Evolutionary conservation across 257 asterid species (phyloP).

Genomic region (Coffea eugenioides): DNA sequence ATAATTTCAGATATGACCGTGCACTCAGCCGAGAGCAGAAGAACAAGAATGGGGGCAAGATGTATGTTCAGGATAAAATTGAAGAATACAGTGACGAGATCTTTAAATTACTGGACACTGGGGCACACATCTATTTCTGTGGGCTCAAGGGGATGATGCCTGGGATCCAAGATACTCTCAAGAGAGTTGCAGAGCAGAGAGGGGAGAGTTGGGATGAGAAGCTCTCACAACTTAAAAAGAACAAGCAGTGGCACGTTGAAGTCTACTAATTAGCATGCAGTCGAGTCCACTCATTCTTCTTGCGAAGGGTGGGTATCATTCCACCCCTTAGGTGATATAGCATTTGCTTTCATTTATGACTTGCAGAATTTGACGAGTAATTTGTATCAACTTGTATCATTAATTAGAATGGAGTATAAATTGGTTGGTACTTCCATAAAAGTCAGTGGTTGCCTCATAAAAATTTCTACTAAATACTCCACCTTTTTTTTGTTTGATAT

Average conservation of each 20-base stretch:
- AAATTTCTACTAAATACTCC: neutral
- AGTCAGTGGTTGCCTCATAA: neutral
- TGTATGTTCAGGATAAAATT: constrained; percentile 95
- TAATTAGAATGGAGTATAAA: neutral
- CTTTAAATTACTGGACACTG: constrained; percentile 76
- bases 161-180: constrained; percentile 90
- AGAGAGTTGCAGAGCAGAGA: constrained; percentile 75
- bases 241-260: constrained; percentile 98
- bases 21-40: constrained; percentile 93
- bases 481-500: neutral
- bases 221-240: constrained; percentile 81
- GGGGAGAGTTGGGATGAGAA: constrained; percentile 94
- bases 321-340: constrained; percentile 1
- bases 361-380: neutral
- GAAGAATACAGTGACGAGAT: constrained; percentile 94
- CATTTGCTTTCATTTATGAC: neutral
- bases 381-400: neutral
- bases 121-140: constrained; percentile 93
- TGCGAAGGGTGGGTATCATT: neutral
- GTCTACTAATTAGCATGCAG: constrained; percentile 45
- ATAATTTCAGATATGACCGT: constrained; percentile 70
- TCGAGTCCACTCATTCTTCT: neutral
- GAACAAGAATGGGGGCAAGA: constrained; percentile 87
- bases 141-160: constrained; percentile 99
- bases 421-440: neutral